A percentile compares a stretch with the other conserved stretches of the same genome.
Evolutionary conservation across 2,329 filamentous ascomycete genomes (phyloP).

Genomic region (Thielaviopsis cerberus): DNA sequence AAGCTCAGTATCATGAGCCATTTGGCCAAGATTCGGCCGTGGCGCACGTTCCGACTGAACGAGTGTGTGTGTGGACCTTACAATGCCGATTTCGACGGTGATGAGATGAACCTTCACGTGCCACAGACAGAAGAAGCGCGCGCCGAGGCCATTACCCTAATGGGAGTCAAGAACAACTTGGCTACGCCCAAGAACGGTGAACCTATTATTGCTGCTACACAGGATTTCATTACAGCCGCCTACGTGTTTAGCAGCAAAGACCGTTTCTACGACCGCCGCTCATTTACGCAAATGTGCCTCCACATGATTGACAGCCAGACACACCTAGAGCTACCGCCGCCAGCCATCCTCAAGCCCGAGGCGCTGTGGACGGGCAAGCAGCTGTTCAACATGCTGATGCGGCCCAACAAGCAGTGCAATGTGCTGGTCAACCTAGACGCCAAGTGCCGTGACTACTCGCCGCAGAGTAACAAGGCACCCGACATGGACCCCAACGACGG

Average conservation of each 20-base stretch:
- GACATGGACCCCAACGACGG: constrained; percentile 75
- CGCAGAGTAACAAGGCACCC: constrained; percentile 35
- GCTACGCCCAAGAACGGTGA: constrained; percentile 94
- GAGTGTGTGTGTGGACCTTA: constrained; percentile 97
- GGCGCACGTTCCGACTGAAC: constrained; percentile 90
- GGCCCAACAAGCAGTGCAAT: constrained; percentile 65
- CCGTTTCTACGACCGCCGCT: constrained; percentile 72
- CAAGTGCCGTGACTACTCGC: constrained; percentile 65
- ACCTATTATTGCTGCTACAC: constrained; percentile 94
- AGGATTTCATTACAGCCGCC: constrained; percentile 95
- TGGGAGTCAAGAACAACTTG: constrained; percentile 95
- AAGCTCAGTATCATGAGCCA: constrained; percentile 98
- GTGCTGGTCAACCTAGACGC: constrained; percentile 86
- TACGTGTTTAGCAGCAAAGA: constrained; percentile 86
- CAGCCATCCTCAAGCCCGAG: constrained; percentile 69
- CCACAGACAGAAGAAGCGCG: constrained; percentile 94
- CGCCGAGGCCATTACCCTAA: constrained; percentile 83
- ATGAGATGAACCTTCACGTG: constrained; percentile 98
- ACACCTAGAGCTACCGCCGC: constrained; percentile 68
- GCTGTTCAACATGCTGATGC: constrained; percentile 78
- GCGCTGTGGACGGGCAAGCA: constrained; percentile 94
- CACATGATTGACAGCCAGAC: constrained; percentile 78
- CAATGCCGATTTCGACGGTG: constrained; percentile 96
- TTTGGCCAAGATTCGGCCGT: constrained; percentile 78
- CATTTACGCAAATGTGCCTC: constrained; percentile 76